phyloP scores from a whole-genome alignment of 83 land plant genomes.

The Isoetes engelmannii region DNA sequence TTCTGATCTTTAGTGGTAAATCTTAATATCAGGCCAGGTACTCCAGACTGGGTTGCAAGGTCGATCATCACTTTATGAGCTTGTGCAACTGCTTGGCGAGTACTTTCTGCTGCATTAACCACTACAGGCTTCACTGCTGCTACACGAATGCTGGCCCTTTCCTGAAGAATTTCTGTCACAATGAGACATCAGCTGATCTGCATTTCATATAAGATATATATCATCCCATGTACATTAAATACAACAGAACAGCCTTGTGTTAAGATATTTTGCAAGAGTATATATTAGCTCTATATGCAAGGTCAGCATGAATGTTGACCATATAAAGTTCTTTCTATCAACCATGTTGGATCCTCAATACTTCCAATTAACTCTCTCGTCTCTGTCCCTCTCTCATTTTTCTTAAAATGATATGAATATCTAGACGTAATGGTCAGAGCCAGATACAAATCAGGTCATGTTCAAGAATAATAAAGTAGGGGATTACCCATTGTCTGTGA shows the following conservation, averaged over 20 bases:
- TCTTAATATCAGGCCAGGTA: constrained; percentile 2
- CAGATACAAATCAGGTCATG: neutral
- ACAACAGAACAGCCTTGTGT: neutral
- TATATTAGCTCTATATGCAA: too few species aligned
- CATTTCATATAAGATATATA: too few species aligned
- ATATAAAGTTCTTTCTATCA: too few species aligned
- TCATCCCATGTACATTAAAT: too few species aligned
- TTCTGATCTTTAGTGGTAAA: neutral
- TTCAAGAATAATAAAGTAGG: neutral
- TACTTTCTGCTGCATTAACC: constrained; percentile 64
- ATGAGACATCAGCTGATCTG: too few species aligned
- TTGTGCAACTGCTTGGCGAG: constrained; percentile 39
- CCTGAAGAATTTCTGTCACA: constrained; percentile 65
- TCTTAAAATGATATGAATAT: too few species aligned
- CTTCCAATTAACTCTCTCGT: too few species aligned
- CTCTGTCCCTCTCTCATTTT: too few species aligned
- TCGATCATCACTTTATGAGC: constrained; percentile 13
- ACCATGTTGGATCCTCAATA: too few species aligned
- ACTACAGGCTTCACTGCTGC: constrained; percentile 63
- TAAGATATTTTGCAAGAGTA: too few species aligned
- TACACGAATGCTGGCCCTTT: constrained; percentile 58
- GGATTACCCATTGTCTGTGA: constrained; percentile 49
- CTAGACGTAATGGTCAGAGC: too few species aligned
- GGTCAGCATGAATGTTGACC: too few species aligned
- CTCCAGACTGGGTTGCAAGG: constrained; percentile 14